Evolutionary conservation across 225 moss, liverwort and hornwort species (phyloP), one percentile per base, ranked within the genome.

Genomic region (Bryoerythrophyllum caledonicum): DNA sequence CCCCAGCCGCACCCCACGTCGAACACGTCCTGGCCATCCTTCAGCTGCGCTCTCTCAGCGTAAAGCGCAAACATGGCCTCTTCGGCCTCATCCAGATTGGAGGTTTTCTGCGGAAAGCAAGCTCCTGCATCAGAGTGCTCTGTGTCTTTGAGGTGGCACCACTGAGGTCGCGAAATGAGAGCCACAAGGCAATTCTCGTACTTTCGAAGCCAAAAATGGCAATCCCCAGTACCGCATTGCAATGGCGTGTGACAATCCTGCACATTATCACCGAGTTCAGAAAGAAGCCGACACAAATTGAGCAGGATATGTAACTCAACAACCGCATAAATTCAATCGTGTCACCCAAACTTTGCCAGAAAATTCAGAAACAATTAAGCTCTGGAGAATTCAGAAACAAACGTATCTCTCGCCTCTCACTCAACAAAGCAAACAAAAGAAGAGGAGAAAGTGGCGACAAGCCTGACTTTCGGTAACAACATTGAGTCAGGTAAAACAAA

Each of bases 1-100:
- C 95, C 97, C 97, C 97, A 99, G 70, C 97, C 97, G 65, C 97
- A 99, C 41, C 97, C 97, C 70, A 99, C 90, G 78, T 99, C 97
- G 34, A 99, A 67, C 56, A 99, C 84, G 35, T 87, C 84, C 72
- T 95, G 97, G 32, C 93, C 93, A 63, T 99, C 95, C 75, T 85
- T 23, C 77, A 99, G 12, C 62, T 91, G 97, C 2, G 93, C 89
- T 86, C 91, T 82, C 74, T 90, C 85, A 53, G 74, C 86, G 34
- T 95, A 95, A 2, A 99, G 80, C 15, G 88, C 90, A 35, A 99
- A 55, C 95, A 95, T 99, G 54, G 95, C 89, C 48, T 93, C 93
- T 85, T 95, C 97, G 34, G 95, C 97, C 67, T 95, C 93, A 55
- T 99, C 93, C 41, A 99, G 86, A 14, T 90, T 75, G 52, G 83